These are phyloP conservation scores for Hypericum androsaemum DNA, from an alignment of 345 rosid genomes.

Conservation along the genomic window DNA sequence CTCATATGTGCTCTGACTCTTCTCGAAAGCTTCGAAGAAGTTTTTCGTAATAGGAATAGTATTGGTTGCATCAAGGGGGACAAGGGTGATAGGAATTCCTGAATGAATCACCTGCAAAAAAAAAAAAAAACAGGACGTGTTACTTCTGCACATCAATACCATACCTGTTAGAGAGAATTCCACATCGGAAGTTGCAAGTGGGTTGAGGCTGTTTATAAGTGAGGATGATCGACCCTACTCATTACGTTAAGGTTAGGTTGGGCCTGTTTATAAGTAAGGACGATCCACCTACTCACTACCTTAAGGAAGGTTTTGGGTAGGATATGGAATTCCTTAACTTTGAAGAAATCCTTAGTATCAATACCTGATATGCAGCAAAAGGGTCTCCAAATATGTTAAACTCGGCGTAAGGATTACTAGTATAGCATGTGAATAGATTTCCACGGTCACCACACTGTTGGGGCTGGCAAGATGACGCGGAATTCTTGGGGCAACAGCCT, in stretches of 20 bases:
- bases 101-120: constrained; percentile 6
- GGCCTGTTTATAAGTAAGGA: no score
- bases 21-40: constrained; percentile 2
- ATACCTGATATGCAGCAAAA: constrained; percentile 22
- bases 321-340: no score
- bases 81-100: background rate
- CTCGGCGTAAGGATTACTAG: constrained; percentile 22
- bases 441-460: constrained; percentile 5
- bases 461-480: background rate
- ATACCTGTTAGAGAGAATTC: background rate
- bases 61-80: constrained; percentile 4
- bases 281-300: no score
- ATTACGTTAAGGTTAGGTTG: no score
- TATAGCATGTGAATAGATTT: constrained; percentile 3
- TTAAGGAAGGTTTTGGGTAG: no score
- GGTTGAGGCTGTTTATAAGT: no score
- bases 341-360: background rate
- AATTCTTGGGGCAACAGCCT: background rate
- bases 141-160: background rate
- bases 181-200: no score
- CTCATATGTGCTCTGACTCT: constrained; percentile 3
- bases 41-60: background rate
- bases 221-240: no score
- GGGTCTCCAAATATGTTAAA: constrained; percentile 20
- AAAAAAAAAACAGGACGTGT: background rate